Conservation (phyloP, 176 grass and related monocot species). For the Pontederia paniculata region DNA sequence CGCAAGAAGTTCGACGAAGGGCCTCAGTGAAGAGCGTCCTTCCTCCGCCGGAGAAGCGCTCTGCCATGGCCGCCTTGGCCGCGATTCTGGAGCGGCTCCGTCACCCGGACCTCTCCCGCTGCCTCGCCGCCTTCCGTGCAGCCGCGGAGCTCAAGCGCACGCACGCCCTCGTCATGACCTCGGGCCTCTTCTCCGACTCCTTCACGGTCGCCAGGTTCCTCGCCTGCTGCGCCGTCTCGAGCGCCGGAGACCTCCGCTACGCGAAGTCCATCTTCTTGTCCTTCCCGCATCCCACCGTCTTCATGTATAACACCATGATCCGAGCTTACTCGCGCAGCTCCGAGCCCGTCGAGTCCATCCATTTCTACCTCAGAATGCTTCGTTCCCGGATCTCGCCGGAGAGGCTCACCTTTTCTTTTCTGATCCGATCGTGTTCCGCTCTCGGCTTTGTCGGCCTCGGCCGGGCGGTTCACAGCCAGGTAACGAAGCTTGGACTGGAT, state of each 20-base stretch:
- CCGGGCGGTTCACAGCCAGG: constrained; percentile 30
- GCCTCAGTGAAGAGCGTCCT: too few relatives aligned
- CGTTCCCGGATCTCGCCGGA: constrained; percentile 23
- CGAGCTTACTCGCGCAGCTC: constrained; percentile 29
- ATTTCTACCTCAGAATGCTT: constrained; percentile 13
- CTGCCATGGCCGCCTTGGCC: neutral
- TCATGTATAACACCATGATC: constrained; percentile 21
- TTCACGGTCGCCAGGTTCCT: constrained; percentile 16
- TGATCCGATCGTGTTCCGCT: constrained; percentile 13
- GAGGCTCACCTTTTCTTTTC: constrained; percentile 44
- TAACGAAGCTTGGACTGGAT: constrained; percentile 19
- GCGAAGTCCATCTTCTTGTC: constrained; percentile 32
- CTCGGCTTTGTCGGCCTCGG: constrained; percentile 8
- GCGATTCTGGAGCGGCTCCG: constrained; percentile 18
- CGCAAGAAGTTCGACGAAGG: constrained; percentile 23
- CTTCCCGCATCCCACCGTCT: constrained; percentile 1
- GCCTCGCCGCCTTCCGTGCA: constrained; percentile 37
- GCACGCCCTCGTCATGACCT: constrained; percentile 9
- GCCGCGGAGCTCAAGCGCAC: constrained; percentile 11
- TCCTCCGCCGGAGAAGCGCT: too few relatives aligned
- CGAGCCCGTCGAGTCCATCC: constrained; percentile 4
- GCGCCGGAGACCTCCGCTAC: constrained; percentile 11
- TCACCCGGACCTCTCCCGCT: constrained; percentile 30
- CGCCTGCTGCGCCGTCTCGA: constrained; percentile 1
- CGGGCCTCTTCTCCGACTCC: constrained; percentile 19